Percentiles rank a stretch among this genome's conserved stretches.
These are phyloP conservation scores for Diaporthe citriasiana DNA, from an alignment of 2,329 filamentous ascomycete species.

Conservation along the genomic window DNA sequence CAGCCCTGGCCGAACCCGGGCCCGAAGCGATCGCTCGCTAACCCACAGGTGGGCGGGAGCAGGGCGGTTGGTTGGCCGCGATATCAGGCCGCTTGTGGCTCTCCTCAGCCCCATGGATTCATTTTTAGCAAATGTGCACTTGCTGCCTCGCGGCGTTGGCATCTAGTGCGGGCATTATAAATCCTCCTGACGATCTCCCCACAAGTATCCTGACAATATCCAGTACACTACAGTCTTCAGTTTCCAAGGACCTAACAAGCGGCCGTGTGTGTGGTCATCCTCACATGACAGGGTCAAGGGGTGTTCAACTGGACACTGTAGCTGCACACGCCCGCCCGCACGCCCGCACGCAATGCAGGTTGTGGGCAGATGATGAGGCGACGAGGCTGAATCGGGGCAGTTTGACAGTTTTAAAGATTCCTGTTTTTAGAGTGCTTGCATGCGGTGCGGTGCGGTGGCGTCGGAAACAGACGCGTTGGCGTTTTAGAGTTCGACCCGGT, in stretches of 20 bases:
- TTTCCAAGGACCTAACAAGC: not conserved
- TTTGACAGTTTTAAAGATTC: not conserved
- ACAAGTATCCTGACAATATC: not conserved
- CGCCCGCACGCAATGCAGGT: not conserved
- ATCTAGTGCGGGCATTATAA: not conserved
- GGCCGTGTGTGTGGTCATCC: conserved; percentile 16
- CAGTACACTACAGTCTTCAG: not conserved
- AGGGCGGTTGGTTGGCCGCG: not conserved
- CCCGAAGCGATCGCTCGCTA: not conserved
- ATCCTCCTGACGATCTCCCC: not conserved
- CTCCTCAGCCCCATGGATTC: conserved; percentile 5
- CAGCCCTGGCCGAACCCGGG: conserved; percentile 9
- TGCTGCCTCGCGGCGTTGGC: not conserved
- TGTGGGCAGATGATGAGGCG: conserved; percentile 27
- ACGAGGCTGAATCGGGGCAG: conserved; percentile 12
- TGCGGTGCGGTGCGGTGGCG: not conserved
- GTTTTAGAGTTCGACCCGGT: not conserved
- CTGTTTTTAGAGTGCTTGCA: conserved; percentile 15
- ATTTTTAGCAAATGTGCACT: conserved; percentile 9
- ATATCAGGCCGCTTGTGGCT: conserved; percentile 3
- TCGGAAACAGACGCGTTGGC: not conserved
- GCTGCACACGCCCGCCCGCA: not conserved
- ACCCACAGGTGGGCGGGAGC: not conserved
- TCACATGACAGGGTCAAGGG: conserved; percentile 17
- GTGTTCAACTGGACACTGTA: not conserved